These are phyloP conservation scores for Alternaria ethzedia DNA, from an alignment of 2,329 filamentous ascomycete species.

Conservation along the genomic window DNA sequence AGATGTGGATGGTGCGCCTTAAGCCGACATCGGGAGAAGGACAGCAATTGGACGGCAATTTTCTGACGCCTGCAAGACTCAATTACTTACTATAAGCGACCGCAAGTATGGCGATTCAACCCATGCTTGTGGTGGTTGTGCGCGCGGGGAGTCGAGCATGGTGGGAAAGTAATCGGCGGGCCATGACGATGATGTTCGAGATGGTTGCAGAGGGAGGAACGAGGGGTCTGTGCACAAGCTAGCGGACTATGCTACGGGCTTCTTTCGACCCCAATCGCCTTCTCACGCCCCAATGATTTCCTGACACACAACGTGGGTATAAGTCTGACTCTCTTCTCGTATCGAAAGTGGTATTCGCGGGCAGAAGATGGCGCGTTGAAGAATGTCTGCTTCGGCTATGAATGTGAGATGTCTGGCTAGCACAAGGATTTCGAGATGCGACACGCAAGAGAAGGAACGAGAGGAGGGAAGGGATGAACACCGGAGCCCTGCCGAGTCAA, in stretches of 20 bases:
- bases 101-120: conserved; percentile 57
- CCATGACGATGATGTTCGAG: conserved; percentile 5
- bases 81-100: conserved; percentile 52
- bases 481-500: too few relatives aligned
- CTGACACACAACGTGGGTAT: too few relatives aligned
- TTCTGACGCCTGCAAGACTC: not conserved
- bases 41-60: not conserved
- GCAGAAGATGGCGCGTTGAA: conserved; percentile 6
- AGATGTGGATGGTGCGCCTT: not conserved
- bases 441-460: not conserved
- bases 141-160: conserved; percentile 37
- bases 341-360: not conserved
- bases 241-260: not conserved
- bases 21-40: not conserved
- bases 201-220: not conserved
- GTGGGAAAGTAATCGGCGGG: conserved; percentile 11
- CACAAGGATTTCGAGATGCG: conserved; percentile 12
- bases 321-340: too few relatives aligned
- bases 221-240: conserved; percentile 34
- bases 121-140: conserved; percentile 34
- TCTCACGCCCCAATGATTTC: too few relatives aligned
- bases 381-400: conserved; percentile 23
- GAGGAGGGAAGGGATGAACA: not conserved
- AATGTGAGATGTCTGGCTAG: conserved; percentile 30
- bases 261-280: not conserved